These are phyloP conservation scores for Pleodorina starrii DNA, from an alignment of 139 green algal genomes.

Conservation along the genomic window DNA sequence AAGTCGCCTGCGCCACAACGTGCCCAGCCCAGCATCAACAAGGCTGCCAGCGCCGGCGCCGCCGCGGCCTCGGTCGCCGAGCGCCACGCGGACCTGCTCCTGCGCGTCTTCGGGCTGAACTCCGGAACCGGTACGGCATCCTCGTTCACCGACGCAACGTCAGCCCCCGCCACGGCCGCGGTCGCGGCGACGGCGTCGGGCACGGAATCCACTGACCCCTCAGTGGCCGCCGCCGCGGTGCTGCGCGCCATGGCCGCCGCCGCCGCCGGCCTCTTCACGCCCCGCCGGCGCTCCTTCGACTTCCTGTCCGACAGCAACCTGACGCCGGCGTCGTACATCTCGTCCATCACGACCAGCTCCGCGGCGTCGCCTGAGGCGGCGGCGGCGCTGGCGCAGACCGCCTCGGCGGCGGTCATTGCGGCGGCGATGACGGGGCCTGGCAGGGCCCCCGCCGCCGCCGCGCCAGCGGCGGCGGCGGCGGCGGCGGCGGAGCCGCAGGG, in stretches of 20 bases:
- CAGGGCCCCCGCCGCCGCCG: not conserved
- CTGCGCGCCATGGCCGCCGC: not conserved
- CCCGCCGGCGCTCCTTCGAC: not conserved
- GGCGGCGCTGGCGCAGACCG: not conserved
- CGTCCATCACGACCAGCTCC: not conserved
- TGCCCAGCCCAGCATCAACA: too few relatives aligned
- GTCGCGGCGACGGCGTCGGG: too few relatives aligned
- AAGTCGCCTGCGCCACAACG: too few relatives aligned
- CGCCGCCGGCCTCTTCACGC: not conserved
- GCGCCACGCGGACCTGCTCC: not conserved
- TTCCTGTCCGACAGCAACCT: not conserved
- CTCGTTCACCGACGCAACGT: not conserved
- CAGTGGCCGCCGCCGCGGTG: not conserved
- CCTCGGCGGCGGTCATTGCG: not conserved
- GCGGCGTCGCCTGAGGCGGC: not conserved
- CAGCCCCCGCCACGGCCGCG: too few relatives aligned
- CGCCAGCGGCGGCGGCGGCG: not conserved
- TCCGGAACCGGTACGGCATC: not conserved
- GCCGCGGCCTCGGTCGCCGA: not conserved
- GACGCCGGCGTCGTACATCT: conserved; percentile 4
- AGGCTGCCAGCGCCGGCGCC: too few relatives aligned
- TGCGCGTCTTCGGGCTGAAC: not conserved
- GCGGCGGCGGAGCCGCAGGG: too few relatives aligned
- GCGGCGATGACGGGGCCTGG: not conserved
- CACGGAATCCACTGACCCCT: not conserved